Conservation (phyloP, 2,329 filamentous ascomycete species). For the Calonectria pteridis region DNA sequence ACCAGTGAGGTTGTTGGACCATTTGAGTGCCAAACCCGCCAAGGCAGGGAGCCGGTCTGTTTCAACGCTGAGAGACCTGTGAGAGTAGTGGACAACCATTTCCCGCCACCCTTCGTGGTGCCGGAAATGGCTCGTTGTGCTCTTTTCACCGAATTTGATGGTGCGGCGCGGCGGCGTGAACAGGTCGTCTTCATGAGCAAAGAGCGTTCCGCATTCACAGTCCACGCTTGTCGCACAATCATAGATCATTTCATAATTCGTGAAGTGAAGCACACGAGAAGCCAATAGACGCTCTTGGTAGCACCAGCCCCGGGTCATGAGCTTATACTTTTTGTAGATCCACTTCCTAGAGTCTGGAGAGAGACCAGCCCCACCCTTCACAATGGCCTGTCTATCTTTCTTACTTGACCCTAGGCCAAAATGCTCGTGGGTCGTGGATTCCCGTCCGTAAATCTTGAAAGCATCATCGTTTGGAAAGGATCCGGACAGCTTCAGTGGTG, state of each 20-base stretch:
- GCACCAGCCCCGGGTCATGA: constrained; percentile 45
- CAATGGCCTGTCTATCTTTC: too few relatives aligned
- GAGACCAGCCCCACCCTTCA: background rate
- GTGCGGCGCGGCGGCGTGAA: constrained; percentile 34
- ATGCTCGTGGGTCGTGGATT: constrained; percentile 12
- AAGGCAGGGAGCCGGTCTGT: constrained; percentile 41
- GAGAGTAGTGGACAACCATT: constrained; percentile 39
- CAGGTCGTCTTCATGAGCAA: constrained; percentile 30
- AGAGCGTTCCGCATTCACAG: constrained; percentile 43
- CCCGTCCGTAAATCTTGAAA: constrained; percentile 35
- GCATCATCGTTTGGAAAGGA: constrained; percentile 18
- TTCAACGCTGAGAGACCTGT: constrained; percentile 37
- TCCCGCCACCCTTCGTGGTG: constrained; percentile 41
- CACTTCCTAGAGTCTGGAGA: background rate
- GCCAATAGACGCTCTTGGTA: constrained; percentile 48
- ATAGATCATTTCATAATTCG: constrained; percentile 40
- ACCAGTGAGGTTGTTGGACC: constrained; percentile 29
- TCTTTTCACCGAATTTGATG: constrained; percentile 39
- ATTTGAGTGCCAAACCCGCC: constrained; percentile 40
- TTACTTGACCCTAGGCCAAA: constrained; percentile 30
- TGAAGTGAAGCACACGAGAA: constrained; percentile 46
- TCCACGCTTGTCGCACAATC: constrained; percentile 39
- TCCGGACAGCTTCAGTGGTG: constrained; percentile 26
- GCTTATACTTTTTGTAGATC: constrained; percentile 26
- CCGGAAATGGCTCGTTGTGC: background rate